Conservation (phyloP, 306 rosid genomes). For the Begonia peltatifolia region DNA sequence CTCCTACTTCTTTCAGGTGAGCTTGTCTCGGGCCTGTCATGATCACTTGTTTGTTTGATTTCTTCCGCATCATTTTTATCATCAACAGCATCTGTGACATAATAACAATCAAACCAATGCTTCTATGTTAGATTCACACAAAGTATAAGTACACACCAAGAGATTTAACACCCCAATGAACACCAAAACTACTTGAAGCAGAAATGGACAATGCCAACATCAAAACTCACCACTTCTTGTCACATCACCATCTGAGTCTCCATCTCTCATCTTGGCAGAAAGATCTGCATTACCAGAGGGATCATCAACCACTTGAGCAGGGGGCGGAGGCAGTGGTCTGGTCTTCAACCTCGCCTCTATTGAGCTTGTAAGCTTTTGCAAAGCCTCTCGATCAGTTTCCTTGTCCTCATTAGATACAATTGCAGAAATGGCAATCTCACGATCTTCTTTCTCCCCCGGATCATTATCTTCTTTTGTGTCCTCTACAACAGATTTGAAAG, state of each 20-base stretch:
- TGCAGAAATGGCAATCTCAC: slow-evolving; percentile 45
- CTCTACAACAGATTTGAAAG: slow-evolving; percentile 29
- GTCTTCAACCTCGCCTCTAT: slow-evolving; percentile 83
- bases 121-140: neutral
- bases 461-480: slow-evolving; percentile 43
- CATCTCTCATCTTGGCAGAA: slow-evolving; percentile 57
- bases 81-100: slow-evolving; percentile 44
- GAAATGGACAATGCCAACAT: slow-evolving; percentile 11
- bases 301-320: slow-evolving; percentile 40
- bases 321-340: slow-evolving; percentile 74
- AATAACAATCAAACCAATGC: slow-evolving; percentile 6
- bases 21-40: slow-evolving; percentile 55
- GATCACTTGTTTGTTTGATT: slow-evolving; percentile 49
- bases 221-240: slow-evolving; percentile 48
- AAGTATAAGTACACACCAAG: no score
- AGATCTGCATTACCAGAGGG: slow-evolving; percentile 36
- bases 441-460: slow-evolving; percentile 49
- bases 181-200: neutral
- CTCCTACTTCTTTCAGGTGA: slow-evolving; percentile 77
- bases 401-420: slow-evolving; percentile 76
- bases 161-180: neutral
- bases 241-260: slow-evolving; percentile 44
- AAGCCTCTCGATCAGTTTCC: slow-evolving; percentile 59
- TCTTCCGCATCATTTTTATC: slow-evolving; percentile 72
- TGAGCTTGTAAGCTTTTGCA: slow-evolving; percentile 56